Evolutionary conservation across 495 filamentous ascomycete genomes (phyloP), one percentile per base, ranked within the genome.

Genomic region (Cladorrhinum samala): DNA sequence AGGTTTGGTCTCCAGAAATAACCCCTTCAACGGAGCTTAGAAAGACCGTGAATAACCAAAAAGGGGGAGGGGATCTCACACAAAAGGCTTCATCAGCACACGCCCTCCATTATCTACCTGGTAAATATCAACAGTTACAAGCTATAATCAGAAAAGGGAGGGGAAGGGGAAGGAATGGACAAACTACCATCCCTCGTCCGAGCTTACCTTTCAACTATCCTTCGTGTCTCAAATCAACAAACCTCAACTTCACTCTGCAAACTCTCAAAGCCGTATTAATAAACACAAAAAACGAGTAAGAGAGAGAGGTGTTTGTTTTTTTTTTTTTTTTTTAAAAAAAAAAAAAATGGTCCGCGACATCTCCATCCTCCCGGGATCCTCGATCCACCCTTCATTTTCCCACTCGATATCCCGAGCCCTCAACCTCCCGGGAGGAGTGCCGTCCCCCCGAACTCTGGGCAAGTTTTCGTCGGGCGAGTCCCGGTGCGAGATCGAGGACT

Each of bases 391-490:
- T 5, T 76, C 85, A 62, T 82, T 98, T 62, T 87, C 87, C 52
- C 80, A 91, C 57, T 86, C 76, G 53, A 87, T 98, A 63, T 95
- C 88, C 78, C 81, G 83, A 47, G 83, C 86, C 54, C 84, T 98
- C 40, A 91, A 90, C 52, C 83, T 98, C 50, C 87, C 91, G 1
- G n/a, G n/a, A n/a, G n/a, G n/a, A 33, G 27, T 33, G 27, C 11
- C 27, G 27, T 11, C 11, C 27, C 27, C 88, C 57, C 85, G 90
- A 52, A 79, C 91, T 50, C 80, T 97, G 48, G 83, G 78, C 57
- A 96, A 96, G 73, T 98, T 98, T 70, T 83, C 86, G 14, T 89
- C 92, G 48, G 93, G 93, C 42, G 94, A 97, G 62, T 96, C 88
- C 53, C 83, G 94, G 27, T 90, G 95, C 53, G 93, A 97, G 71